Base-by-base conservation (phyloP, 495 filamentous ascomycete species). In the Annulohypoxylon stygium region DNA sequence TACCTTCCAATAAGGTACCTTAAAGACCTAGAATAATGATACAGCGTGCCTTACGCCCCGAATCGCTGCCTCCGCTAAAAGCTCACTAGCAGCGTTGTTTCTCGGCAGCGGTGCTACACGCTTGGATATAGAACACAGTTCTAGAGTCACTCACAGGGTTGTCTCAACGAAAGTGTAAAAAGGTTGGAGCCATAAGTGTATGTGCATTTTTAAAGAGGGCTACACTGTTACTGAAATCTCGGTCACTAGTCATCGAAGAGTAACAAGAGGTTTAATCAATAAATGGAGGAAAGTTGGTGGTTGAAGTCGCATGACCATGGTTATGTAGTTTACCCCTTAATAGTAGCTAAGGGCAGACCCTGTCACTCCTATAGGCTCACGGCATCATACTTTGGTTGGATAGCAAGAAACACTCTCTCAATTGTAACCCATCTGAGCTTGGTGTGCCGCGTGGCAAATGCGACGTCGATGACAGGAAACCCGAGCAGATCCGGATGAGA, bases 351-450 rank as follows among this genome's bases (percentile, higher is more conserved):
- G 18, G 23, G 18, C 12, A 33, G 6, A 54, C 12, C 8, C 63
- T 69, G 36, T 61, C 16, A 23, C 25, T 23, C 57, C 12, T 7
- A 53, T 39, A 79, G 74, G 87, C 93, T 79, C 80, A 84, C 73
- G 83, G 85, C 80, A 87, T 92, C 83, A 95, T 94, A 92, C 85
- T 92, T 71, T 95, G 93, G 93, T 88, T 95, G 66, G 93, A 94
- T 83, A 88, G 88, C 75, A 6, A 67, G 50, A 48, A 30, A 20
- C 70, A 70, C 18, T 67, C 66, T 4, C 67, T 67, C 39, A 62
- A 74, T 12, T 85, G 82, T 78, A 91, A 88, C 83, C 90, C 92
- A 2, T 80, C 84, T 25, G 84, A 84, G 73, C 89, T 90, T 20
- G 93, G 93, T 79, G 85, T 88, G 58, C 83, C 84, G 69, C 91